phyloP scores from a whole-genome alignment of 108 stramenopile genomes.

The Pseudonitzschia multiseries region DNA sequence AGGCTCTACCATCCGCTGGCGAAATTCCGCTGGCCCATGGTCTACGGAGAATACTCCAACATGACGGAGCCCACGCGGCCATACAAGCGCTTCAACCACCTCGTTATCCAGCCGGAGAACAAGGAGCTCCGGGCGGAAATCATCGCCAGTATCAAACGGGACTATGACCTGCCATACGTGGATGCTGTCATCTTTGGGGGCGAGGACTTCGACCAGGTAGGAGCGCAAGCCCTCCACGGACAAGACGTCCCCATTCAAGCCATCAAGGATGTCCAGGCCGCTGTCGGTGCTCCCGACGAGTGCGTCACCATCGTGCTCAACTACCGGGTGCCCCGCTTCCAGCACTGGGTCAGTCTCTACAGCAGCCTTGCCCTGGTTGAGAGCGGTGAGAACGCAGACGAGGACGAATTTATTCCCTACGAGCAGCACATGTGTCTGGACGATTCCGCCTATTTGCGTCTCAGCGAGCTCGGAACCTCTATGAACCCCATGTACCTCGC shows the following conservation, averaged over 20 bases:
- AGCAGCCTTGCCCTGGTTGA: not conserved
- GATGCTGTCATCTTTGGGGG: slow-evolving; percentile 24
- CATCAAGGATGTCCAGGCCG: slow-evolving; percentile 19
- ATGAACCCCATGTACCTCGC: slow-evolving; percentile 31
- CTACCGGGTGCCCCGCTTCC: slow-evolving; percentile 36
- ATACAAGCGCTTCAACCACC: slow-evolving; percentile 22
- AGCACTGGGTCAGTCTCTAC: slow-evolving; percentile 35
- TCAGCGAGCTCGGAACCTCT: slow-evolving; percentile 14
- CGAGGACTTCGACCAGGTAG: slow-evolving; percentile 36
- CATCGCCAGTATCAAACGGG: slow-evolving; percentile 20
- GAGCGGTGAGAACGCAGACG: not conserved
- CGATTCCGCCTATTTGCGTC: not conserved
- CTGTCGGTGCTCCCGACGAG: not conserved
- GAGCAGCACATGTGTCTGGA: slow-evolving; percentile 19
- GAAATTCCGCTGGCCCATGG: slow-evolving; percentile 16
- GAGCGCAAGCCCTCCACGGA: not conserved
- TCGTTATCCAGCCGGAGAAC: slow-evolving; percentile 9
- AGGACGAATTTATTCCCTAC: slow-evolving; percentile 2
- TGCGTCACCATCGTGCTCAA: slow-evolving; percentile 37
- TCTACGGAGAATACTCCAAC: slow-evolving; percentile 1
- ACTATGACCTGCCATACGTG: slow-evolving; percentile 14
- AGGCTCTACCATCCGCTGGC: slow-evolving; percentile 1
- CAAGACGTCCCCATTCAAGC: slow-evolving; percentile 6
- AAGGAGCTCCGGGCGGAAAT: slow-evolving; percentile 20
- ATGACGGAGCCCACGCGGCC: slow-evolving; percentile 1